Evolutionary conservation across 129 eudicot species (phyloP), one percentile per base, ranked within the genome.

Genomic region (Lonicera japonica): DNA sequence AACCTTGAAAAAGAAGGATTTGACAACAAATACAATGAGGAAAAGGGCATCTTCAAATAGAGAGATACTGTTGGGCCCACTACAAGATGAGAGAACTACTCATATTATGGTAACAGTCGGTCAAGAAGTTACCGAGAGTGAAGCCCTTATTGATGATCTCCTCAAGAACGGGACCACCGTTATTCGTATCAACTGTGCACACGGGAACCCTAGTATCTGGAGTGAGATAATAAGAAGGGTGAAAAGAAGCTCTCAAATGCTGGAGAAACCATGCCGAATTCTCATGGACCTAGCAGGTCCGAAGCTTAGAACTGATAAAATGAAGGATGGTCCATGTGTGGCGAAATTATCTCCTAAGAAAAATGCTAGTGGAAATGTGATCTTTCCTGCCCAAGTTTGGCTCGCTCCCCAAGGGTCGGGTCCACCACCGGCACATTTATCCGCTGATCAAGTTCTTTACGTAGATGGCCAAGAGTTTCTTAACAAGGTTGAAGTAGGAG

Each of bases 281-380:
- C 89, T 86, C 74, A 83, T 86, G 95, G 95, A 86, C 72, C 64
- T 86, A 75, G 95, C 95, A 50, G 95, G 95, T 72, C 90, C 90
- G 36, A 83, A 86, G 75, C 87, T 86, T 34, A 72, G 95, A 65
- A 83, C 90, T 10, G 87, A 83, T 71, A 83, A 67, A 65, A 66
- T 82, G 78, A 72, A 75, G 54, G 70, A 75, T 14, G 89, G 95
- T 45, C 95, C 95, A 48, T 75, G 83, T 75, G 79, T 82, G 52
- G 67, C 73, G 82, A 86, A 80, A 75, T 58, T 86, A 75, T 76
- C 84, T 64, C 95, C 95, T 13, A 80, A 83, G 77, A 86, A 74
- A 71, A 73, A 62, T 19, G 70, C 72, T 5, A 21, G n/a, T 20
- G 90, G 95, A 50, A 59, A 76, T 40, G 63, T 80, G 58, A 56